Percentiles rank a stretch among this genome's conserved stretches.
These are phyloP conservation scores for Eucalyptus pumila DNA, from an alignment of 345 rosid species.

Conservation along the genomic window DNA sequence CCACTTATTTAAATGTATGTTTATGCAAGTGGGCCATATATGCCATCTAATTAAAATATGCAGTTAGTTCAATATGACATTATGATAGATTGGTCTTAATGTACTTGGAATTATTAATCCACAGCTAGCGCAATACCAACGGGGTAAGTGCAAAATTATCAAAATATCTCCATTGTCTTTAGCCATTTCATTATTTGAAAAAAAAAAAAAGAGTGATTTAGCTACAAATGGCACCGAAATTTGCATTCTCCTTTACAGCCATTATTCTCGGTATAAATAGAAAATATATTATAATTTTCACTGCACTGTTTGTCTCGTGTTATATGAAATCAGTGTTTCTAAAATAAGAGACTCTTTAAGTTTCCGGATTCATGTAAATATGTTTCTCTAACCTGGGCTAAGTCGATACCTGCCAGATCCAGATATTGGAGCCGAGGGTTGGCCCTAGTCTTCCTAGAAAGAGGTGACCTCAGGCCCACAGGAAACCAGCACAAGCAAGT, in stretches of 20 bases:
- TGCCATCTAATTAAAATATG: neutral
- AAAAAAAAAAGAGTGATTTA: neutral
- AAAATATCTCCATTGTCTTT: neutral
- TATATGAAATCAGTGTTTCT: neutral
- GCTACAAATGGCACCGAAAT: neutral
- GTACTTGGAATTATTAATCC: neutral
- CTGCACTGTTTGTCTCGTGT: neutral
- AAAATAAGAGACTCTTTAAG: neutral
- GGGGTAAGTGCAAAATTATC: neutral
- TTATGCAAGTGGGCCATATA: neutral
- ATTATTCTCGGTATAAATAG: neutral
- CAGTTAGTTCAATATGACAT: neutral
- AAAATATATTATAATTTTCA: neutral
- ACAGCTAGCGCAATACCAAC: neutral
- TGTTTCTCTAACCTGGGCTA: neutral
- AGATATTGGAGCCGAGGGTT: neutral
- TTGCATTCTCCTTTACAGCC: neutral
- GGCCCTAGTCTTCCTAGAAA: neutral
- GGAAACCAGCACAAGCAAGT: neutral
- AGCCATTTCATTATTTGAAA: neutral
- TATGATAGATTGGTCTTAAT: neutral
- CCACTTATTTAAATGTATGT: neutral
- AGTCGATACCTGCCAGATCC: neutral
- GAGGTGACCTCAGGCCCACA: neutral
- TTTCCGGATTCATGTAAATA: no score